Conservation (phyloP, 1,284 basidiomycete genomes). For the Puccinia polysora region DNA sequence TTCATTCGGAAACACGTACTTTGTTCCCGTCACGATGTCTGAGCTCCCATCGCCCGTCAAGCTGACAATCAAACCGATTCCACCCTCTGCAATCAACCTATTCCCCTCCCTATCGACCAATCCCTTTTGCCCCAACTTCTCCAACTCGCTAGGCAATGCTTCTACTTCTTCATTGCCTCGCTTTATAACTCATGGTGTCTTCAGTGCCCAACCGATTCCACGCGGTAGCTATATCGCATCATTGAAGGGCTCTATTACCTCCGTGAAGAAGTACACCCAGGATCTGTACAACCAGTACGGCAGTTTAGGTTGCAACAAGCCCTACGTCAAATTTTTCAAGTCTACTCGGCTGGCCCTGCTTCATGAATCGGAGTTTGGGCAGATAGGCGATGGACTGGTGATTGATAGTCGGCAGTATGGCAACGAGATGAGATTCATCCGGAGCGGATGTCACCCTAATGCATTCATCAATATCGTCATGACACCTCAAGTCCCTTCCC, state of each 20-base stretch:
- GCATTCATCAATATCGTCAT: constrained; percentile 71
- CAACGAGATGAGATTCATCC: constrained; percentile 67
- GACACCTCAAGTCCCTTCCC: constrained; percentile 21
- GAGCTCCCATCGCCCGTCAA: constrained; percentile 45
- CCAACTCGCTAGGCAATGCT: constrained; percentile 50
- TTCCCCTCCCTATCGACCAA: constrained; percentile 54
- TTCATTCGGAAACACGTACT: constrained; percentile 16
- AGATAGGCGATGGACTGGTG: constrained; percentile 66
- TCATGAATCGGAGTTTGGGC: not conserved
- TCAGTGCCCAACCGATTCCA: constrained; percentile 53
- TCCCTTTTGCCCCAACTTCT: constrained; percentile 60
- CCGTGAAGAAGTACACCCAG: constrained; percentile 52
- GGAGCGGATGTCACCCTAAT: constrained; percentile 83
- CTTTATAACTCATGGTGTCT: constrained; percentile 54
- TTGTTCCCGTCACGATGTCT: constrained; percentile 31
- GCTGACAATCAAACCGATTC: constrained; percentile 26
- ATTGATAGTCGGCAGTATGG: constrained; percentile 79
- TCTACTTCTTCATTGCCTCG: constrained; percentile 52
- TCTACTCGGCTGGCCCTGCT: constrained; percentile 21
- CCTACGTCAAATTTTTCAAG: constrained; percentile 72
- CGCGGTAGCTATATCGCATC: constrained; percentile 54
- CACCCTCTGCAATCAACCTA: constrained; percentile 44
- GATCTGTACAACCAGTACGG: constrained; percentile 60
- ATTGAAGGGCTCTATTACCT: constrained; percentile 52
- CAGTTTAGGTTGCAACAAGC: constrained; percentile 58